phyloP scores from a whole-genome alignment of 1,284 basidiomycete genomes.

The Gomphus bonarii region DNA sequence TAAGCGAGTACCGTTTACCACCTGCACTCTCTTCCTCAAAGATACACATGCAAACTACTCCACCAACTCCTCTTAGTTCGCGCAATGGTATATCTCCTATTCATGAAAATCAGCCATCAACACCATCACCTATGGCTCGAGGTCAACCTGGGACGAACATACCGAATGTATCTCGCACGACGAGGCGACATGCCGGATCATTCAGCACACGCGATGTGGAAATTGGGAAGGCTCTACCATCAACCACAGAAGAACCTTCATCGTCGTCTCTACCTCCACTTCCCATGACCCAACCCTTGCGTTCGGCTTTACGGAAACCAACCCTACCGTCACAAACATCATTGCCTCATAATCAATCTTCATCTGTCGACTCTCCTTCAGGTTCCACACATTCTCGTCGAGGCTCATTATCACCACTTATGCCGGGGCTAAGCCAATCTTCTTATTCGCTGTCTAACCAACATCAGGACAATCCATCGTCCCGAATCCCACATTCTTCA shows the following conservation, averaged over 20 bases:
- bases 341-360: slow-evolving; percentile 9
- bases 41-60: slow-evolving; percentile 21
- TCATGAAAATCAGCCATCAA: slow-evolving; percentile 4
- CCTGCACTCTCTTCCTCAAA: slow-evolving; percentile 17
- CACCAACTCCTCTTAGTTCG: slow-evolving; percentile 15
- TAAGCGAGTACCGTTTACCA: slow-evolving; percentile 36
- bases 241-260: slow-evolving; percentile 23
- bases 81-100: slow-evolving; percentile 11
- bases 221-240: slow-evolving; percentile 73
- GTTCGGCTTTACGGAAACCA: slow-evolving; percentile 13
- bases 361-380: neutral
- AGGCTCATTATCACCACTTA: slow-evolving; percentile 42
- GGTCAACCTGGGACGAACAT: neutral
- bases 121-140: slow-evolving; percentile 2
- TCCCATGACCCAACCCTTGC: slow-evolving; percentile 12
- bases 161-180: slow-evolving; percentile 27
- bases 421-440: slow-evolving; percentile 22
- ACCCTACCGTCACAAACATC: slow-evolving; percentile 10
- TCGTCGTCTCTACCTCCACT: neutral
- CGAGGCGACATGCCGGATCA: slow-evolving; percentile 83
- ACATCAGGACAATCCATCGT: slow-evolving; percentile 19
- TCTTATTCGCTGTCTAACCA: slow-evolving; percentile 29
- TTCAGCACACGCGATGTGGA: slow-evolving; percentile 90
- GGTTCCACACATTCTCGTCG: slow-evolving; percentile 40
- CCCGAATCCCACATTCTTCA: slow-evolving; percentile 21